Percentiles rank a stretch among this genome's conserved stretches.
Evolutionary conservation across 1,284 basidiomycete species (phyloP).

Genomic region (Pseudozyma sp.): DNA sequence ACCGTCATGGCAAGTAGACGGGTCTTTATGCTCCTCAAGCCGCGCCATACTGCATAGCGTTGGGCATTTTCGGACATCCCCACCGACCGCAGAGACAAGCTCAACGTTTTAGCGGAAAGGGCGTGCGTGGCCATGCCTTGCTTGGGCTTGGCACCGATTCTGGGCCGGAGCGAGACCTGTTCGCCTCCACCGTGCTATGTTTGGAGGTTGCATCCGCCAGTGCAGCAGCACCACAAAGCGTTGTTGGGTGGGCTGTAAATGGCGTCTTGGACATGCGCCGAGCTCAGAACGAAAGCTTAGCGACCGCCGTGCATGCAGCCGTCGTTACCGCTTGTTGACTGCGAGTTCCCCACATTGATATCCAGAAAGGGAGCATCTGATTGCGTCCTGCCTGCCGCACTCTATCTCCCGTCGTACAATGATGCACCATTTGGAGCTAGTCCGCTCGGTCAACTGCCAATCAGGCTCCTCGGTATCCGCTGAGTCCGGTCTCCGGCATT

Average conservation of each 20-base stretch:
- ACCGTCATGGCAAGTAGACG: neutral
- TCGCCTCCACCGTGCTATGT: neutral
- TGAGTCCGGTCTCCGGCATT: conserved; percentile 1
- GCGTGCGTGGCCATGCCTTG: conserved; percentile 13
- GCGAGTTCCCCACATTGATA: neutral
- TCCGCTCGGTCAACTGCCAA: neutral
- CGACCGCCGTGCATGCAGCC: neutral
- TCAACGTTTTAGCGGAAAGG: conserved; percentile 23
- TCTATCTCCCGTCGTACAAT: neutral
- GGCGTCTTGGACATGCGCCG: neutral
- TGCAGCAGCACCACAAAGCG: conserved; percentile 3
- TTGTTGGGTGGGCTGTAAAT: conserved; percentile 27
- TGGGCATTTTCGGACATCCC: neutral
- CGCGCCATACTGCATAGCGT: neutral
- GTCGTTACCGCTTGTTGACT: neutral
- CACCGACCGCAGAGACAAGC: conserved; percentile 6
- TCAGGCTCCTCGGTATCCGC: neutral
- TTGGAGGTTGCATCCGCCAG: neutral
- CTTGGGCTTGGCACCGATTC: conserved; percentile 22
- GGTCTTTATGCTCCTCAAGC: neutral
- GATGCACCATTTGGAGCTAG: neutral
- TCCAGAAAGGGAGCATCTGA: neutral
- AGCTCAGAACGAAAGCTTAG: neutral
- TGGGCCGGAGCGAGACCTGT: conserved; percentile 26
- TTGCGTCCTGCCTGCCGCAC: neutral